Conservation (phyloP, 306 rosid genomes). For the Biancaea sappan region DNA sequence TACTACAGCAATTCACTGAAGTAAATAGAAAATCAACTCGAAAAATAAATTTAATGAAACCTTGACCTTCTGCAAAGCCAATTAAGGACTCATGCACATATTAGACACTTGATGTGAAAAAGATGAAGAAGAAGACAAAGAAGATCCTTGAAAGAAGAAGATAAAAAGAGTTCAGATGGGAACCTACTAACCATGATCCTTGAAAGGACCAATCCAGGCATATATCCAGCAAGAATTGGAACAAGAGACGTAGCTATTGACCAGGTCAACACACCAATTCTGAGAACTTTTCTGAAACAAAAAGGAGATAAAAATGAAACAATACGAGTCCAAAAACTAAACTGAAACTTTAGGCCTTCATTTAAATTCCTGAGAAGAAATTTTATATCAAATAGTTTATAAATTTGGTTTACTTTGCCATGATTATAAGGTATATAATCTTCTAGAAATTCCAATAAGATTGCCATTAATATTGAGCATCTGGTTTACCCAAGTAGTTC, state of each 20-base stretch:
- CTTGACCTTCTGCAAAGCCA: constrained; percentile 7
- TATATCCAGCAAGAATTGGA: constrained; percentile 84
- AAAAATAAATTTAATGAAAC: constrained; percentile 26
- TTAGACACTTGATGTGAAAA: background rate
- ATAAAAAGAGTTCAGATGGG: background rate
- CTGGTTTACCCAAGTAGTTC: background rate
- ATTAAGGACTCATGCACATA: constrained; percentile 13
- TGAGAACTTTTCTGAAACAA: constrained; percentile 76
- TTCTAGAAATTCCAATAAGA: background rate
- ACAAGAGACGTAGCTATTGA: constrained; percentile 86
- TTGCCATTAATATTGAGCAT: background rate
- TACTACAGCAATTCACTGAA: background rate
- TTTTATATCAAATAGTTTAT: background rate
- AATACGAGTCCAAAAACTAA: constrained; percentile 21
- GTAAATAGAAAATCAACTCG: constrained; percentile 23
- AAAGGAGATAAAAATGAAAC: constrained; percentile 29
- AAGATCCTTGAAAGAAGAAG: constrained; percentile 56
- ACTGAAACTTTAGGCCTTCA: background rate
- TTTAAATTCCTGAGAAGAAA: constrained; percentile 2
- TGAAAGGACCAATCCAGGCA: constrained; percentile 80
- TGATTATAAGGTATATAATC: background rate
- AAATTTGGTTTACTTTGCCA: background rate
- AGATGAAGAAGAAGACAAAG: background rate
- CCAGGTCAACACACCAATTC: constrained; percentile 84
- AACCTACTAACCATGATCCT: constrained; percentile 75